These are phyloP conservation scores for Hanseniaspora gamundiae DNA, from an alignment of 1,139 yeast species.

Conservation along the genomic window DNA sequence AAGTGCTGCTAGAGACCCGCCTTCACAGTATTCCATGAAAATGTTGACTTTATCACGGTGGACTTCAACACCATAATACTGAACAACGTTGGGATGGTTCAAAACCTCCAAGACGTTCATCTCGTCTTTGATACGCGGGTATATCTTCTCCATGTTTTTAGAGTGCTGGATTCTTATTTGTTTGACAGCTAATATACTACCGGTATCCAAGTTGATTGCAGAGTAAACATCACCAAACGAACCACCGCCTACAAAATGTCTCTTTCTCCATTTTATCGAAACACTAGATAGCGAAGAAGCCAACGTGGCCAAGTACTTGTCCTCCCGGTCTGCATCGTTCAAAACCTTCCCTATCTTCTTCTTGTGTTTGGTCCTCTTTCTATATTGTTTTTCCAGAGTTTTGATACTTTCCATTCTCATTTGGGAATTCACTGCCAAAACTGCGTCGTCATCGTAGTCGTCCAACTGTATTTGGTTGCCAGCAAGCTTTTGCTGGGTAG, in stretches of 20 bases:
- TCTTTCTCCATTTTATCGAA: conserved; percentile 95
- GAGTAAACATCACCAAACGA: conserved; percentile 91
- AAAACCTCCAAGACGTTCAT: conserved; percentile 94
- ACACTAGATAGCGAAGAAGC: conserved; percentile 87
- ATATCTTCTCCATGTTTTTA: conserved; percentile 72
- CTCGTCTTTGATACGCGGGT: conserved; percentile 85
- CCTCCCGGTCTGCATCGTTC: conserved; percentile 78
- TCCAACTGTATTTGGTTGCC: conserved; percentile 29
- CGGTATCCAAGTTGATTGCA: conserved; percentile 86
- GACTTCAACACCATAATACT: conserved; percentile 93
- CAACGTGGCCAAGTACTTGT: conserved; percentile 72
- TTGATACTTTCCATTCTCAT: conserved; percentile 26
- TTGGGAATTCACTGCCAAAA: conserved; percentile 25
- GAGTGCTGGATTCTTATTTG: conserved; percentile 87
- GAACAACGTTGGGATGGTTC: conserved; percentile 92
- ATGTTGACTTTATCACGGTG: conserved; percentile 92
- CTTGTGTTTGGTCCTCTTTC: conserved; percentile 16
- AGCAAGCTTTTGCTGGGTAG: conserved; percentile 25
- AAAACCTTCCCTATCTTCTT: conserved; percentile 74
- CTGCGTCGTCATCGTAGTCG: conserved; percentile 30
- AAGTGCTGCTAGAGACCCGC: conserved; percentile 80
- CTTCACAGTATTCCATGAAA: conserved; percentile 96
- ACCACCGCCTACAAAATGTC: conserved; percentile 88
- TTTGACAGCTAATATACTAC: conserved; percentile 94
- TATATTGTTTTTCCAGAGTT: conserved; percentile 20